phyloP scores from a whole-genome alignment of 257 asterid species.

The Primulina eburnea region DNA sequence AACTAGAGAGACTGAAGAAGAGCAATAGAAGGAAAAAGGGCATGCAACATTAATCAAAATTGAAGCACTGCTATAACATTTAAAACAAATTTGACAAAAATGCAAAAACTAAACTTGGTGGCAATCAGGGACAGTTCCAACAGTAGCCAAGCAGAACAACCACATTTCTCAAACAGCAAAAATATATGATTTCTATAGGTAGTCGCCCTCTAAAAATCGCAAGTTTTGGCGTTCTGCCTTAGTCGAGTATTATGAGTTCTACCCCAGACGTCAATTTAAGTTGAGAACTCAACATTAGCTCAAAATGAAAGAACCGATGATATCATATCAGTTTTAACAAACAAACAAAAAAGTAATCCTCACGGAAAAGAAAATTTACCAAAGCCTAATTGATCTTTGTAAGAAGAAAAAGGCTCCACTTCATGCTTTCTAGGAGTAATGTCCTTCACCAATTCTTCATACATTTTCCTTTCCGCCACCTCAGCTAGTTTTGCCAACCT shows the following conservation, averaged over 20 bases:
- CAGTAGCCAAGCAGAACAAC: not conserved
- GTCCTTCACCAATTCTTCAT: conserved; percentile 82
- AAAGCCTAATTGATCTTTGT: conserved; percentile 92
- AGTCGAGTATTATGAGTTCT: not conserved
- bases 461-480: conserved; percentile 76
- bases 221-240: not conserved
- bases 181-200: not conserved
- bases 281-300: not conserved
- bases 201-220: not conserved
- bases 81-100: no score
- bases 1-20: not conserved
- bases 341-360: not conserved
- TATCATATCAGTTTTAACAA: not conserved
- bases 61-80: not conserved
- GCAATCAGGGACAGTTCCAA: not conserved
- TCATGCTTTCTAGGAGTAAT: conserved; percentile 63
- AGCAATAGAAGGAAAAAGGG: not conserved
- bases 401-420: conserved; percentile 88
- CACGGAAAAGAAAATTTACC: conserved; percentile 37
- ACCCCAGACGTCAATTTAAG: not conserved
- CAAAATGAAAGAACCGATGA: not conserved
- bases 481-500: conserved; percentile 73
- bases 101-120: not conserved
- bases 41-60: not conserved
- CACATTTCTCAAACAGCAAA: not conserved